Evolutionary conservation across 176 grass and related monocot species (phyloP), one percentile per base, ranked within the genome.

Genomic region (Hordeum vulgare): DNA sequence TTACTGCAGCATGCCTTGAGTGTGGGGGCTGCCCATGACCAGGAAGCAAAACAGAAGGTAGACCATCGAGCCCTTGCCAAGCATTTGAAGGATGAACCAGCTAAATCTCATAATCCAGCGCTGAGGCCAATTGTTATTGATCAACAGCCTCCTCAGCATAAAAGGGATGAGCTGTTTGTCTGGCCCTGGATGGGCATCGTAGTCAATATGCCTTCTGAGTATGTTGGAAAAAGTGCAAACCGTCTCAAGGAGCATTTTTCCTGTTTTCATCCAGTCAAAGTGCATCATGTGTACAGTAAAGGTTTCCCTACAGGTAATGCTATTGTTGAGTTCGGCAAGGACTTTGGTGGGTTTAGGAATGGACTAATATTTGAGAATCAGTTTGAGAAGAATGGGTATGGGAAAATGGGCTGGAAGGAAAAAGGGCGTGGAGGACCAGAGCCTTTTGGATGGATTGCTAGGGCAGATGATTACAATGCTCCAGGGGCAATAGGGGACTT

Each of bases 1-100:
- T 79, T 94, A 56, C 71, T 94, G 62, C 90, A 97, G 72, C 94
- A 97, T 85, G 90, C 92, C 63, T 82, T 76, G n/a, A 75, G 10
- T 57, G 81, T 94, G 12, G 90, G 86, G 70, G 8, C 76, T 79
- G 81, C 83, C 67, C 81, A 82, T 71, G 89, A 91, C 45, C 35
- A 31, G 61, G 75, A 74, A 63, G 67, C 42, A 7, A 92, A 92
- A 66, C 74, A 85, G 25, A 94, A 97, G 86, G 92, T 86, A 4
- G 82, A 82, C 5, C 95, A 97, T 82, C 75, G 4, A 28, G 90
- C 95, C 59, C 86, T 97, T 59, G 86, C 83, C 36, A 94, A 83
- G 69, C 66, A 88, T 89, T 78, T 94, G 77, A 91, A 79, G 61
- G 79, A 66, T 69, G 85, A 91, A 17, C 65, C 70, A 11, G 44